Evolutionary conservation across 306 rosid genomes (phyloP), one percentile per base, ranked within the genome.

Genomic region (Boehmeria nivea): DNA sequence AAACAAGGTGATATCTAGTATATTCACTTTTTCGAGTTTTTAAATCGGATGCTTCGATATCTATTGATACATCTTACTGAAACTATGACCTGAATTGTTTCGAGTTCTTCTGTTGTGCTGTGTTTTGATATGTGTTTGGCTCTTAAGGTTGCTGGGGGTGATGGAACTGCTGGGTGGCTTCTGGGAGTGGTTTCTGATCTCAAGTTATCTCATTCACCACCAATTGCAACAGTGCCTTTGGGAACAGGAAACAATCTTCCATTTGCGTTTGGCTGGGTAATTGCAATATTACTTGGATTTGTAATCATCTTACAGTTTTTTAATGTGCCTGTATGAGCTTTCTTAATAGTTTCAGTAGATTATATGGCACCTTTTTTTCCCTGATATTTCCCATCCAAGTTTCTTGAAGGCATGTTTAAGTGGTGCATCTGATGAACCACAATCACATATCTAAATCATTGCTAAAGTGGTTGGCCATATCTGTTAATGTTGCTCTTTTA

Each of bases 81-180:
- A 4, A 4, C 5, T 33, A 4, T 11, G 7, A 11, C 7, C 38
- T 33, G 11, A 33, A 1, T 40, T 40, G 6, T 12, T 14, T 3
- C 12, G 3, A 40, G 17, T 40, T 4, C 15, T 8, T 40, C 17
- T 10, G n/a, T 8, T 4, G 3, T 11, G 17, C 4, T n/a, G 4
- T 12, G n/a, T 40, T n/a, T 14, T 40, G 3, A 40, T 40, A 40
- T n/a, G 10, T 11, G 10, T 40, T 14, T 37, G 20, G 17, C 50
- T 27, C 15, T 46, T 46, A 65, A 91, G 99, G 99, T 87, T 84
- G 99, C 96, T 40, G 99, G 99, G 51, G 99, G 99, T 45, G 99
- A 91, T 78, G 99, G 99, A 76, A 91, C 99, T 17, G 99, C 99
- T 34, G 89, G 96, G n/a, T 91, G 99, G 99, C 84, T 91, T 49